phyloP scores from a whole-genome alignment of 73 alveolate genomes.

The Loxodes magnus region DNA sequence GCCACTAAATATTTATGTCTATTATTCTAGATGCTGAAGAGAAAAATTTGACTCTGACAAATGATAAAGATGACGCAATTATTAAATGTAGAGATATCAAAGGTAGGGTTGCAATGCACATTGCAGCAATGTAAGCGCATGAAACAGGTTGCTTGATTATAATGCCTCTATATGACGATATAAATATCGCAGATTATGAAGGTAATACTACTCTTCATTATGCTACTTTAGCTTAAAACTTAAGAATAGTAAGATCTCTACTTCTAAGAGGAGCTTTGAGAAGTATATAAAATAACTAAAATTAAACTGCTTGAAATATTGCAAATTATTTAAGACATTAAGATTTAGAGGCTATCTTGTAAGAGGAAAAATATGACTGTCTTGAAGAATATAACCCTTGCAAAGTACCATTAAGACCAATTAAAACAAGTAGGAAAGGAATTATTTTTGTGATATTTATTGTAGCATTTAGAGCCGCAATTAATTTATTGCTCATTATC shows the following conservation, averaged over 20 bases:
- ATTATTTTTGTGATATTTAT: neutral
- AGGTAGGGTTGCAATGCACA: conserved; percentile 13
- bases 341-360: no score
- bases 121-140: conserved; percentile 5
- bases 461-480: neutral
- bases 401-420: conserved; percentile 6
- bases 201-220: conserved; percentile 8
- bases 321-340: no score
- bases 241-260: conserved; percentile 1
- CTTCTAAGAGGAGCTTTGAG: conserved; percentile 13
- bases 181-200: conserved; percentile 7
- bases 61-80: neutral
- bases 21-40: no score
- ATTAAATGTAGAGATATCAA: conserved; percentile 4
- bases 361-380: no score
- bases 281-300: neutral
- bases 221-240: conserved; percentile 4
- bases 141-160: neutral
- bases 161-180: conserved; percentile 6
- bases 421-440: neutral
- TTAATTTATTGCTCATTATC: neutral
- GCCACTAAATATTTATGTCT: no score
- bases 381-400: neutral
- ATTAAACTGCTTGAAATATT: conserved; percentile 3
- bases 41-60: neutral